Evolutionary conservation across 345 rosid genomes (phyloP).

Genomic region (Laguncularia racemosa): DNA sequence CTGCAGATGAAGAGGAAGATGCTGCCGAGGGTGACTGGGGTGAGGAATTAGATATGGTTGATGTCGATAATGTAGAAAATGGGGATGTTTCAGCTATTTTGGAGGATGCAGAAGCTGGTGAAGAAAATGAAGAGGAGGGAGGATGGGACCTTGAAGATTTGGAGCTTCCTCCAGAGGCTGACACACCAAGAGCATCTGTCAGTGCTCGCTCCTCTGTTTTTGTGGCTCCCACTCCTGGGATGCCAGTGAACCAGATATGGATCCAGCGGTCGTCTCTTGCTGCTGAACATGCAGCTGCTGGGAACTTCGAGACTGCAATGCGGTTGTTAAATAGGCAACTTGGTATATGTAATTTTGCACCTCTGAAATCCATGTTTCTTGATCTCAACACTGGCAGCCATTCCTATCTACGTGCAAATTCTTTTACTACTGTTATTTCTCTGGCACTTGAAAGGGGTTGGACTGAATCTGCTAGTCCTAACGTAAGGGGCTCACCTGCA

Average conservation of each 20-base stretch:
- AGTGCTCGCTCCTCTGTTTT: slow-evolving; percentile 56
- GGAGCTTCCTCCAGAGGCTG: slow-evolving; percentile 89
- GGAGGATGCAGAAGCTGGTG: slow-evolving; percentile 62
- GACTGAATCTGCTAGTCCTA: slow-evolving; percentile 75
- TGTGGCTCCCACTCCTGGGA: slow-evolving; percentile 81
- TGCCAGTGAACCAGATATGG: slow-evolving; percentile 92
- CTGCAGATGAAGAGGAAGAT: slow-evolving; percentile 53
- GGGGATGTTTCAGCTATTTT: slow-evolving; percentile 50
- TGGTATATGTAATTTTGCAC: slow-evolving; percentile 72
- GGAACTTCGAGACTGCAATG: slow-evolving; percentile 91
- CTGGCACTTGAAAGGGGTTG: slow-evolving; percentile 80
- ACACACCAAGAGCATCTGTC: slow-evolving; percentile 55
- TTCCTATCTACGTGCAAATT: slow-evolving; percentile 57
- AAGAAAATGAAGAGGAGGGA: slow-evolving; percentile 62
- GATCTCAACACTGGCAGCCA: slow-evolving; percentile 80
- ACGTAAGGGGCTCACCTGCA: slow-evolving; percentile 80
- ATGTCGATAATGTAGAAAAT: slow-evolving; percentile 56
- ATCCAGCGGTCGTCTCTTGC: slow-evolving; percentile 82
- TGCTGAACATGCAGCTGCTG: slow-evolving; percentile 90
- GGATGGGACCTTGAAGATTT: slow-evolving; percentile 97
- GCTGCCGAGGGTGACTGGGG: slow-evolving; percentile 78
- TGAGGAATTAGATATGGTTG: slow-evolving; percentile 67
- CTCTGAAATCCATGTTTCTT: slow-evolving; percentile 63
- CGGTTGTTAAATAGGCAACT: slow-evolving; percentile 84
- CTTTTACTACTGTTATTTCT: slow-evolving; percentile 76